A percentile compares a stretch with the other conserved stretches of the same genome.
phyloP scores from a whole-genome alignment of 2,329 filamentous ascomycete genomes.

The Ophiostoma angusticollis region DNA sequence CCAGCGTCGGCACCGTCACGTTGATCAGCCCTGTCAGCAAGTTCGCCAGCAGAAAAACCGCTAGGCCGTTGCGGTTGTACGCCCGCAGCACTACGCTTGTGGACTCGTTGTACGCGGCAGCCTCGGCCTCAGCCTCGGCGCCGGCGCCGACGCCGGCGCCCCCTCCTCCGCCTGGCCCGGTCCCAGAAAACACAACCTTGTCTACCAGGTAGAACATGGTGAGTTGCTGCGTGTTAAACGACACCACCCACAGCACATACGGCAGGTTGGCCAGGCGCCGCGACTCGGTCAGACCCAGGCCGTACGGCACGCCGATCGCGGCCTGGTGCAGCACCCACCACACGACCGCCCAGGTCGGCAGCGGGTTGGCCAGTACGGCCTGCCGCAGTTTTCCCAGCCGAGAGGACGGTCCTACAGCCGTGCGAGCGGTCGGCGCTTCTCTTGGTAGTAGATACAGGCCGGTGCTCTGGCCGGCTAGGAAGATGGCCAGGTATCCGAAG shows the following conservation, averaged over 20 bases:
- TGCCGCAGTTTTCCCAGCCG: not conserved
- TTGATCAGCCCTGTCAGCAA: constrained; percentile 82
- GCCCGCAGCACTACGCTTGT: constrained; percentile 73
- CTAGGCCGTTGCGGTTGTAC: constrained; percentile 80
- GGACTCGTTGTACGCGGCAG: constrained; percentile 49
- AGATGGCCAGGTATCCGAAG: constrained; percentile 85
- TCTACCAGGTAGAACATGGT: constrained; percentile 68
- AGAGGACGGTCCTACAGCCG: not conserved
- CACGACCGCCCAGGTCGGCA: constrained; percentile 49
- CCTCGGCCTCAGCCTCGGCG: constrained; percentile 46
- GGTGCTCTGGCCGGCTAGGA: constrained; percentile 73
- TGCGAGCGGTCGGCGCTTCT: constrained; percentile 25
- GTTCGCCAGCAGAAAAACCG: constrained; percentile 78
- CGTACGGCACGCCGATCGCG: constrained; percentile 49
- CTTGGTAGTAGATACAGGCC: constrained; percentile 69
- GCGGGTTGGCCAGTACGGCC: constrained; percentile 27
- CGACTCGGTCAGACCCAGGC: constrained; percentile 65
- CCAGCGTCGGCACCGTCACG: constrained; percentile 69
- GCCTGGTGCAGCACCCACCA: constrained; percentile 63
- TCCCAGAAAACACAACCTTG: constrained; percentile 63
- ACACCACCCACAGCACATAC: constrained; percentile 84
- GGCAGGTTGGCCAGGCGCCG: constrained; percentile 84
- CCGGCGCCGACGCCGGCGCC: constrained; percentile 44
- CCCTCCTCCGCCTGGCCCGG: constrained; percentile 55
- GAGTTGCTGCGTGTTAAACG: constrained; percentile 80